Evolutionary conservation across 1,139 yeast genomes (phyloP), one percentile per base, ranked within the genome.

Genomic region (Waltiozyma sp.): DNA sequence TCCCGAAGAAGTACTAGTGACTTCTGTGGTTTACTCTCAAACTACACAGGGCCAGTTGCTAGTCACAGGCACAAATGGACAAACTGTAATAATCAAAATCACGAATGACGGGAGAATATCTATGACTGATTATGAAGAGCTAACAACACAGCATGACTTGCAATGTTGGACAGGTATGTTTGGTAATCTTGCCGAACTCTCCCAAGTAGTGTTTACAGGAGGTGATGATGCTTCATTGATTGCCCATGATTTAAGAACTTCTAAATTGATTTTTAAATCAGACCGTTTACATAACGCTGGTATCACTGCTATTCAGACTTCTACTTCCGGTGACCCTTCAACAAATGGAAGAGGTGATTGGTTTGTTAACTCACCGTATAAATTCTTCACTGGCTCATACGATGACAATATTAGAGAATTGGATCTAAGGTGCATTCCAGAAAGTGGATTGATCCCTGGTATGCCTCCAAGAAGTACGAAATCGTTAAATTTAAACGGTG

Each of bases 141-240:
- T 52, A 18, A 49, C 47, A 11, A 40, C 54, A 2, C 42, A 59
- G 1, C 97, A 89, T 58, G 70, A 72, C 3, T 62, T 87, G 33
- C 96, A 89, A 61, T 87, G 95, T 46, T 89, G 98, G 98, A 85
- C 85, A 5, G 86, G 87, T 4, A 74, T 77, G 2, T 83, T 81
- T 65, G 91, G 91, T 1, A 72, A 72, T 43, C 52, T 68, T 13
- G 74, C 75, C 4, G 73, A 73, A 7, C 57, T 81, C 23, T 58
- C 67, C 10, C 65, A 77, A 47, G 79, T 84, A 0, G 69, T 87
- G 0, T 83, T 79, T 54, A 78, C 95, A 2, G 98, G 97, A 2
- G 97, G 97, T 14, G 98, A 91, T 59, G 97, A 91, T 61, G 73
- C 83, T 7, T 67, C 70, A 23, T 62, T 91, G 13, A 75, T 80